Percentiles rank a stretch among this genome's conserved stretches.
phyloP scores from a whole-genome alignment of 1,284 basidiomycete species.

The Pholiota adiposa region DNA sequence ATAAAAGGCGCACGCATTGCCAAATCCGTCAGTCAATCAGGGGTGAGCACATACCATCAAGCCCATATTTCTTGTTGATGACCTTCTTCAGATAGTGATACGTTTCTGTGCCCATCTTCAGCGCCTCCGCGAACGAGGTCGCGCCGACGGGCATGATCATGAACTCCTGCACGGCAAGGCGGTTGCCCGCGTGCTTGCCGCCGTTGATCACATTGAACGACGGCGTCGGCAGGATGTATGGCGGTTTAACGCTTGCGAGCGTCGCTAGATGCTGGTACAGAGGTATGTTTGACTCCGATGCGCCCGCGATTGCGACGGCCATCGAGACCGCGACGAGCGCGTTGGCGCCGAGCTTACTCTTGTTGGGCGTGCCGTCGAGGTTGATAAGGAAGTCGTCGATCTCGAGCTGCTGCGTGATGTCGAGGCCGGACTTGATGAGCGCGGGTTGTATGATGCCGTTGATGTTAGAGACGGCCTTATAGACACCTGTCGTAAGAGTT shows the following conservation, averaged over 20 bases:
- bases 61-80: conserved; percentile 98
- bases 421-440: conserved; percentile 84
- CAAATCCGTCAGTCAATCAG: neutral
- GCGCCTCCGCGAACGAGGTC: conserved; percentile 89
- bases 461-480: conserved; percentile 93
- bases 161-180: conserved; percentile 99
- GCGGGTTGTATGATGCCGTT: conserved; percentile 90
- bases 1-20: neutral
- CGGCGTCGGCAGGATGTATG: conserved; percentile 89
- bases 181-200: conserved; percentile 98
- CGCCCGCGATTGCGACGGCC: conserved; percentile 92
- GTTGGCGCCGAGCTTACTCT: conserved; percentile 98
- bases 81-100: conserved; percentile 99
- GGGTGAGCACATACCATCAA: conserved; percentile 73
- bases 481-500: conserved; percentile 61
- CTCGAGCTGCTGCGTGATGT: conserved; percentile 92
- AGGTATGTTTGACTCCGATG: conserved; percentile 90
- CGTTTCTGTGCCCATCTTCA: conserved; percentile 98
- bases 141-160: conserved; percentile 98
- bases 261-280: conserved; percentile 97
- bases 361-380: conserved; percentile 96
- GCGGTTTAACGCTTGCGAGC: conserved; percentile 91
- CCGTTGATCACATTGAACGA: conserved; percentile 99
- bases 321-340: conserved; percentile 99
- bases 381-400: conserved; percentile 98